Percentiles rank a stretch among this genome's conserved stretches.
phyloP scores from a whole-genome alignment of 192 early-diverging fungal species.

The Umbelopsis sp. region DNA sequence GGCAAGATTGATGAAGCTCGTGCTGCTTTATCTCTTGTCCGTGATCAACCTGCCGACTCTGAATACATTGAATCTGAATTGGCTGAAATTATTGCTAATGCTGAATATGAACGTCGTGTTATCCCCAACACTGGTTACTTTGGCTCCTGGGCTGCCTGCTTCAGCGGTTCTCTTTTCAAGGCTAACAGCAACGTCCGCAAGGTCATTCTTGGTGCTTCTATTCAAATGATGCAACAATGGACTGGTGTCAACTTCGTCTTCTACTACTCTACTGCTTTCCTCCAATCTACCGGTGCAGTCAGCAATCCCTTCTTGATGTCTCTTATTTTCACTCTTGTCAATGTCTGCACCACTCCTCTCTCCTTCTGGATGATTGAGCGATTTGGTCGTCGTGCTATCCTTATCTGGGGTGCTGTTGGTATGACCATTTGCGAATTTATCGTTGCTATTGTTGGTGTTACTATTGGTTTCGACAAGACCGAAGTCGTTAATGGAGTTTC shows the following conservation, averaged over 20 bases:
- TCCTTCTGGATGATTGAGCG: slow-evolving; percentile 47
- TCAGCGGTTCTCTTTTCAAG: slow-evolving; percentile 53
- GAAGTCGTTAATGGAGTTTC: slow-evolving; percentile 25
- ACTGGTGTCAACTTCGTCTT: slow-evolving; percentile 84
- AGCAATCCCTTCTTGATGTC: slow-evolving; percentile 26
- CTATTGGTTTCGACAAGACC: slow-evolving; percentile 32
- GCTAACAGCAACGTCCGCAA: slow-evolving; percentile 48
- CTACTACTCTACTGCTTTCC: slow-evolving; percentile 69
- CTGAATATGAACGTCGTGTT: slow-evolving; percentile 49
- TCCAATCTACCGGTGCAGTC: slow-evolving; percentile 42
- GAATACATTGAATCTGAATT: slow-evolving; percentile 59
- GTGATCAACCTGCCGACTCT: background rate
- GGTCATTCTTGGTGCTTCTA: slow-evolving; percentile 50
- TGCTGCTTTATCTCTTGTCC: slow-evolving; percentile 42
- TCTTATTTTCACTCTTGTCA: slow-evolving; percentile 40
- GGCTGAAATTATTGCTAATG: slow-evolving; percentile 58
- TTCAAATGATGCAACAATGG: slow-evolving; percentile 76
- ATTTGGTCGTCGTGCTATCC: slow-evolving; percentile 29
- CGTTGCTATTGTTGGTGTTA: slow-evolving; percentile 37
- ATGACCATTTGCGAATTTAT: slow-evolving; percentile 25
- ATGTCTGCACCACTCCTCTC: slow-evolving; percentile 28
- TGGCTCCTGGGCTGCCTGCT: slow-evolving; percentile 56
- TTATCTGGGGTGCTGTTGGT: slow-evolving; percentile 29
- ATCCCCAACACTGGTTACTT: slow-evolving; percentile 42
- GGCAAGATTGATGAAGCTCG: slow-evolving; percentile 66